A percentile compares a stretch with the other conserved stretches of the same genome.
These are phyloP conservation scores for Corynascus novoguineensis DNA, from an alignment of 495 filamentous ascomycete genomes.

Conservation along the genomic window DNA sequence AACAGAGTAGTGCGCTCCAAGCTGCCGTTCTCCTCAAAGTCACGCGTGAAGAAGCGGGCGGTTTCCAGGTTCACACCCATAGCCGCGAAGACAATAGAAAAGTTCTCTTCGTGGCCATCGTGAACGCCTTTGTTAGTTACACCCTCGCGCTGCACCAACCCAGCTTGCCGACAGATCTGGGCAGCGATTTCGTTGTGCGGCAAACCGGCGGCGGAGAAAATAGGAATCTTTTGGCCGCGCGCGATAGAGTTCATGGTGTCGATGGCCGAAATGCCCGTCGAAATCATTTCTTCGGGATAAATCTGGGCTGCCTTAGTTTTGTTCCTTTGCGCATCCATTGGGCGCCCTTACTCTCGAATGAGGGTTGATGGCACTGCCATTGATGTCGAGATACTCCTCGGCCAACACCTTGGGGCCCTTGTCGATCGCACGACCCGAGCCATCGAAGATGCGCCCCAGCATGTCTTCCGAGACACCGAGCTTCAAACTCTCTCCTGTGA, in stretches of 20 bases:
- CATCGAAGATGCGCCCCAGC: conserved; percentile 98
- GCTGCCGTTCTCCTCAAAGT: conserved; percentile 99
- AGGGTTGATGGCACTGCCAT: conserved; percentile 98
- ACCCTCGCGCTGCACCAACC: conserved; percentile 76
- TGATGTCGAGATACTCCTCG: conserved; percentile 98
- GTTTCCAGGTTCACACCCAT: conserved; percentile 99
- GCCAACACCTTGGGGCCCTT: conserved; percentile 98
- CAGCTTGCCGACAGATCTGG: conserved; percentile 93
- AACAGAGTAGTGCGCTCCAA: conserved; percentile 96
- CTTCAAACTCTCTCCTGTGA: conserved; percentile 94
- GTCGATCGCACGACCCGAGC: conserved; percentile 93
- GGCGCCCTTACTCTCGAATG: conserved; percentile 72
- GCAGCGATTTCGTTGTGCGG: conserved; percentile 99
- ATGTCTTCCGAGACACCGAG: conserved; percentile 99
- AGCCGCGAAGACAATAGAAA: conserved; percentile 97
- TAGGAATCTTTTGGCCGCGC: conserved; percentile 99
- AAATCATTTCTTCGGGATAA: conserved; percentile 99
- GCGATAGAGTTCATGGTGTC: conserved; percentile 99
- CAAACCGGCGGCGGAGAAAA: conserved; percentile 97
- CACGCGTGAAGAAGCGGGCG: conserved; percentile 93
- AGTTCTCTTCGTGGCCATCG: conserved; percentile 97
- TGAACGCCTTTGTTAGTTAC: conserved; percentile 85
- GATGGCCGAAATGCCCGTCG: conserved; percentile 98
- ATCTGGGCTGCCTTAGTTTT: conserved; percentile 49
- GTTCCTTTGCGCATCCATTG: neutral